Evolutionary conservation across 768 basidiomycete species (phyloP), one percentile per base, ranked within the genome.

Genomic region (Plicaturopsis crispa): DNA sequence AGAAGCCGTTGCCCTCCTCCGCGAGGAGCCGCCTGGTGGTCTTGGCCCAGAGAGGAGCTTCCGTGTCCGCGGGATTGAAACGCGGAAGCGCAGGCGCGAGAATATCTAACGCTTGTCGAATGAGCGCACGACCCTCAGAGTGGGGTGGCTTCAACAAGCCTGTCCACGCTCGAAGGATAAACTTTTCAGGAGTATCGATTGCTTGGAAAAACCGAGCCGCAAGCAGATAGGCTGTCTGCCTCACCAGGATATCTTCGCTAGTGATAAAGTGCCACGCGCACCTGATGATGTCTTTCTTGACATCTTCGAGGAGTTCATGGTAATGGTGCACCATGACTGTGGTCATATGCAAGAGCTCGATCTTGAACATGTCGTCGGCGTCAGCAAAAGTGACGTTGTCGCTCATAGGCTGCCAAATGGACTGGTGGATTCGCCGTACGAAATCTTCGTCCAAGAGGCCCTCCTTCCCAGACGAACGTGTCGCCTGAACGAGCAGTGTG

Each of bases 201-300:
- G 78, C 79, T 11, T 84, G 80, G 50, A 94, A 92, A 69, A 98
- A 98, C 22, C 84, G 78, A 26, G 96, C 90, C 23, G 87, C 80
- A 5, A 98, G 72, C 24, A 96, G 74, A 55, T 91, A 91, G 0
- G 90, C 85, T 6, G 87, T 87, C 56, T 97, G 89, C 57, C 90
- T 93, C 51, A 96, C 88, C 14, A 92, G 79, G 4, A 83, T 73
- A 55, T 98, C 96, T 30, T 94, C 89, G 39, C 69, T 80, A 5
- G 72, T 73, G 48, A 93, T 86, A 49, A 82, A 87, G 50, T 82
- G 75, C 91, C 91, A 97, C 14, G 90, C 88, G 41, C 85, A 84
- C 56, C 84, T 87, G 64, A 97, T 92, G 48, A 98, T 80, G 43
- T 93, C 88, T 56, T 92, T 97, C 59, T 85, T 78, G 24, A 75